Conservation (phyloP, 1,139 yeast species). For the Sugiyamaella novakii region DNA sequence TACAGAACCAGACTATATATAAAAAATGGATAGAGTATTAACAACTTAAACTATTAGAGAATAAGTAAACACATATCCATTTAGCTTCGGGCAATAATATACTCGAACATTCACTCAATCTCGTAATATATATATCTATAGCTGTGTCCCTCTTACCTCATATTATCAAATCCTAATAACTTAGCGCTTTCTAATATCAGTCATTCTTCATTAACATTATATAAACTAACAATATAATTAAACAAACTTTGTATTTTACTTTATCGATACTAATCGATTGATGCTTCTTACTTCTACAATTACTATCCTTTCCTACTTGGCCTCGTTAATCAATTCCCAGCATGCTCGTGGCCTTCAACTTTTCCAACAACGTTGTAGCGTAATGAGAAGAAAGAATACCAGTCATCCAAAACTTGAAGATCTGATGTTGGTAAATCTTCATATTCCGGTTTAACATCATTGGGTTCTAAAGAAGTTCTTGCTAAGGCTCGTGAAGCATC, state of each 20-base stretch:
- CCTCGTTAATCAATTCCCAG: slow-evolving; percentile 5
- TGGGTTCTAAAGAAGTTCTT: slow-evolving; percentile 53
- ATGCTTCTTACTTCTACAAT: neutral
- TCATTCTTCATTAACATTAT: slow-evolving; percentile 16
- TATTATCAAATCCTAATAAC: too few species aligned
- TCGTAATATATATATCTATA: too few species aligned
- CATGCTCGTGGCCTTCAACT: slow-evolving; percentile 16
- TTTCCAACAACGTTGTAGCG: slow-evolving; percentile 57
- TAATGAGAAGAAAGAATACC: slow-evolving; percentile 82
- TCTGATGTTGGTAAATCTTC: slow-evolving; percentile 63
- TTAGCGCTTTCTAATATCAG: too few species aligned
- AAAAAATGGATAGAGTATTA: too few species aligned
- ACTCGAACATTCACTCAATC: too few species aligned
- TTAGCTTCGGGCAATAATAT: too few species aligned
- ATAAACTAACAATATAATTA: slow-evolving; percentile 7
- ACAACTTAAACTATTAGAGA: too few species aligned
- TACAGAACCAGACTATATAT: too few species aligned
- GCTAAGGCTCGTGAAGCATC: slow-evolving; percentile 76
- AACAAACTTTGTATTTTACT: neutral
- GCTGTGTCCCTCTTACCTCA: too few species aligned
- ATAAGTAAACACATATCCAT: too few species aligned
- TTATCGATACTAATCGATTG: neutral
- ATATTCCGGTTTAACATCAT: slow-evolving; percentile 70
- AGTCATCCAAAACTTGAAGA: slow-evolving; percentile 68
- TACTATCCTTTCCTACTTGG: neutral